Evolutionary conservation across 73 alveolate species (phyloP).

Genomic region (Paramecium biaurelia): DNA sequence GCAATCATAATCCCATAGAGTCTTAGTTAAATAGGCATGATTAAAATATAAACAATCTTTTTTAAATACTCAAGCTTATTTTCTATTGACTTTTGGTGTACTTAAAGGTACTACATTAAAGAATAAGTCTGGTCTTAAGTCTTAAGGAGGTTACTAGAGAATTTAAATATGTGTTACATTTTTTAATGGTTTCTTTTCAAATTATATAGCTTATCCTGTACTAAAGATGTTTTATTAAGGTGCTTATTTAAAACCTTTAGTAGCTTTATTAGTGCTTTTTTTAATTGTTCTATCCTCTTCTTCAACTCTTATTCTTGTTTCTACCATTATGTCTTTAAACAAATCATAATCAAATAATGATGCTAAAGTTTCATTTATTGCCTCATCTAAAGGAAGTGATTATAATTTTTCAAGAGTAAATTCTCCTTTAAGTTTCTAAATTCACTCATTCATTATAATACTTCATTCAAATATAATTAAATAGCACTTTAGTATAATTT

Average conservation of each 20-base stretch:
- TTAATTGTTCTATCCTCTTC: slow-evolving; percentile 43
- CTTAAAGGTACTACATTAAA: slow-evolving; percentile 9
- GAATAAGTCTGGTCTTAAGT: slow-evolving; percentile 34
- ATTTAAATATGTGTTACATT: not conserved
- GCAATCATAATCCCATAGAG: not conserved
- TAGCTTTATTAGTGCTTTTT: slow-evolving; percentile 25
- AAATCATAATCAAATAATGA: slow-evolving; percentile 37
- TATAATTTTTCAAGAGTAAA: not conserved
- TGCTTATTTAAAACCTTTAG: slow-evolving; percentile 41
- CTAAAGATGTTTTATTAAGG: not conserved
- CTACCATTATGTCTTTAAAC: slow-evolving; percentile 47
- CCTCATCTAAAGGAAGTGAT: slow-evolving; percentile 31
- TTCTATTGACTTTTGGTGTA: slow-evolving; percentile 7
- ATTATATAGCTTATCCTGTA: not conserved
- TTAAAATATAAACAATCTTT: not conserved
- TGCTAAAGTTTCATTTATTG: slow-evolving; percentile 4
- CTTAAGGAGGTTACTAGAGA: not conserved
- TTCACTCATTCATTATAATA: not conserved
- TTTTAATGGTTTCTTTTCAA: not conserved
- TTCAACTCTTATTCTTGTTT: slow-evolving; percentile 21
- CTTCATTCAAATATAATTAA: not conserved
- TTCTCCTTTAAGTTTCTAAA: not conserved
- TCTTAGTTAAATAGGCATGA: not conserved
- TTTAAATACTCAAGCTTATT: not conserved
- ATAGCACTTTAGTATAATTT: not conserved